phyloP scores from a whole-genome alignment of 306 rosid species.

The Cucurbita maxima region DNA sequence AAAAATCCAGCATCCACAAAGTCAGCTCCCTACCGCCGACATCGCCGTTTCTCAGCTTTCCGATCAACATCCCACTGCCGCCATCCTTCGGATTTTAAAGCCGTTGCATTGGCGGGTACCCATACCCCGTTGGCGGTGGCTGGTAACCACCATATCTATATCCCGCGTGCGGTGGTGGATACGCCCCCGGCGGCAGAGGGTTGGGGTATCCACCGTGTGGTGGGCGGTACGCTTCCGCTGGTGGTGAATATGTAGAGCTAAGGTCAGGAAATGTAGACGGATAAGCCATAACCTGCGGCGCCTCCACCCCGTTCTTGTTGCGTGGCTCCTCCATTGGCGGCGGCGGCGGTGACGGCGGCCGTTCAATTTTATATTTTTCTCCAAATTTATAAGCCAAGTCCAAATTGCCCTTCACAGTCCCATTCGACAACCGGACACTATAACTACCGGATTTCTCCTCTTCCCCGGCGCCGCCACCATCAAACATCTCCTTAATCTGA shows the following conservation, averaged over 20 bases:
- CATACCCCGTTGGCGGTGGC: conserved; percentile 7
- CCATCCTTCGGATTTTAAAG: conserved; percentile 13
- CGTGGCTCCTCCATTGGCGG: conserved; percentile 14
- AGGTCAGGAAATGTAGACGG: conserved; percentile 19
- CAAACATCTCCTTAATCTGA: conserved; percentile 18
- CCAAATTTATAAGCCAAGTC: conserved; percentile 32
- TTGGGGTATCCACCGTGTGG: conserved; percentile 2
- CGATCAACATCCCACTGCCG: conserved; percentile 27
- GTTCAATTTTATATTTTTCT: conserved; percentile 17
- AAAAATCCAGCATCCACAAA: neutral
- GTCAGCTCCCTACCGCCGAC: neutral
- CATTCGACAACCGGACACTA: conserved; percentile 14
- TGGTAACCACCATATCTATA: conserved; percentile 17
- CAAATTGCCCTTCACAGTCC: conserved; percentile 23
- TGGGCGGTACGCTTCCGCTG: neutral
- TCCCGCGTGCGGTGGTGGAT: neutral
- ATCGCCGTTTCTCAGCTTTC: conserved; percentile 12
- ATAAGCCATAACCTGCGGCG: conserved; percentile 18
- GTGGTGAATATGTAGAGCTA: neutral
- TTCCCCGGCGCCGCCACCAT: neutral
- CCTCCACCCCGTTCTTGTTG: conserved; percentile 10
- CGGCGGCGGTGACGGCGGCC: neutral
- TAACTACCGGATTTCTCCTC: conserved; percentile 9
- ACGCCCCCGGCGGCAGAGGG: neutral
- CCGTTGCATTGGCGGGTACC: neutral